phyloP scores from a whole-genome alignment of 106 monocot genomes.

The Dioscorea alata region DNA sequence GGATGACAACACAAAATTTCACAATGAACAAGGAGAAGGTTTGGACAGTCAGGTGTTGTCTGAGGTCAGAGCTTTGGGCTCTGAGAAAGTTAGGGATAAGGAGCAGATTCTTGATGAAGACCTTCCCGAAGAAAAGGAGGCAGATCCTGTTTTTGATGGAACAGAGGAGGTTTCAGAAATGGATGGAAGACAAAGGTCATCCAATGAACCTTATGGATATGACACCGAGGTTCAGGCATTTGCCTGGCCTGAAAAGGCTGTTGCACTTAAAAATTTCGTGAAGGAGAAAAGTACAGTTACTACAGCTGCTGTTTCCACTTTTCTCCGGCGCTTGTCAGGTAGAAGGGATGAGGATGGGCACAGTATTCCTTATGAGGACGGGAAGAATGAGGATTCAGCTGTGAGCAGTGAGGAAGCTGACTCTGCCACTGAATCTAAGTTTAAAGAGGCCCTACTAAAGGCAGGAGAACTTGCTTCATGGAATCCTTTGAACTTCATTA shows the following conservation, averaged over 20 bases:
- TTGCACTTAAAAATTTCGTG: conserved; percentile 69
- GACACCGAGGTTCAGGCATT: conserved; percentile 25
- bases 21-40: conserved; percentile 14
- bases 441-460: conserved; percentile 30
- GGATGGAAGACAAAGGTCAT: conserved; percentile 25
- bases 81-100: conserved; percentile 1
- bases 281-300: conserved; percentile 70
- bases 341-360: conserved; percentile 54
- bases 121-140: conserved; percentile 35
- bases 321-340: conserved; percentile 81
- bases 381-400: conserved; percentile 20
- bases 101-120: conserved; percentile 22
- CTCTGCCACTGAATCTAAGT: conserved; percentile 19
- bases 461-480: conserved; percentile 46
- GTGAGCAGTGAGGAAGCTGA: conserved; percentile 16
- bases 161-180: conserved; percentile 53
- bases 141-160: conserved; percentile 74
- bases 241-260: conserved; percentile 80
- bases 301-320: conserved; percentile 61
- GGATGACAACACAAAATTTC: background rate
- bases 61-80: conserved; percentile 2
- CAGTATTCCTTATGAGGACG: conserved; percentile 16
- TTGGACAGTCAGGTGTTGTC: conserved; percentile 2
- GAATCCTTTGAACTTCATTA: conserved; percentile 77
- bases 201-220: conserved; percentile 20